Percentiles rank a stretch among this genome's conserved stretches.
phyloP scores from a whole-genome alignment of 345 rosid genomes.

The Barbarea vulgaris region DNA sequence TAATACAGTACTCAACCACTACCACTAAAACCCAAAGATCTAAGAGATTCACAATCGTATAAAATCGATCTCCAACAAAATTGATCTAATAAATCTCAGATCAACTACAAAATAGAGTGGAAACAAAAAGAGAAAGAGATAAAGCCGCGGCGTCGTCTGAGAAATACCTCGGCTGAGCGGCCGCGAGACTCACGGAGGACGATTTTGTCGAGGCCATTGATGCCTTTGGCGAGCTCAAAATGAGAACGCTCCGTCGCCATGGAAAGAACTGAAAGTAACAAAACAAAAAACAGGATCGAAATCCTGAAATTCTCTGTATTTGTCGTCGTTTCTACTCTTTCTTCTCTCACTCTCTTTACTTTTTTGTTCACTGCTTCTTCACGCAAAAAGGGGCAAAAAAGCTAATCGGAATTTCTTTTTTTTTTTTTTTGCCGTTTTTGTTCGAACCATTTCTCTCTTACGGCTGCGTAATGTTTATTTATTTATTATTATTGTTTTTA shows the following conservation, averaged over 20 bases:
- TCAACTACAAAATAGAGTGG: background rate
- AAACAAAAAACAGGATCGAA: background rate
- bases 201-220: constrained; percentile 77
- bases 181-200: constrained; percentile 74
- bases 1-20: constrained; percentile 7
- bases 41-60: constrained; percentile 19
- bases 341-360: background rate
- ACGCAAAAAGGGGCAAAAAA: constrained; percentile 8
- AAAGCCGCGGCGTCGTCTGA: background rate
- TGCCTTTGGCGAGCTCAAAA: constrained; percentile 60
- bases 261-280: constrained; percentile 20
- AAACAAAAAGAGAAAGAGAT: background rate
- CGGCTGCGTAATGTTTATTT: background rate
- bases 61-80: constrained; percentile 17
- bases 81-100: constrained; percentile 3
- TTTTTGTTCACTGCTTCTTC: constrained; percentile 20
- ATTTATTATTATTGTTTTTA: background rate
- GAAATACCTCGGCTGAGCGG: constrained; percentile 71
- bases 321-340: constrained; percentile 22
- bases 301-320: background rate
- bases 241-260: constrained; percentile 49
- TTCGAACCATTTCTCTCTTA: constrained; percentile 13
- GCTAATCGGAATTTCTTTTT: background rate
- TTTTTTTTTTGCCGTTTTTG: constrained; percentile 28
- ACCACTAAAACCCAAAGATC: constrained; percentile 28